These are phyloP conservation scores for Scutellaria barbata DNA, from an alignment of 257 asterid species.

Conservation along the genomic window DNA sequence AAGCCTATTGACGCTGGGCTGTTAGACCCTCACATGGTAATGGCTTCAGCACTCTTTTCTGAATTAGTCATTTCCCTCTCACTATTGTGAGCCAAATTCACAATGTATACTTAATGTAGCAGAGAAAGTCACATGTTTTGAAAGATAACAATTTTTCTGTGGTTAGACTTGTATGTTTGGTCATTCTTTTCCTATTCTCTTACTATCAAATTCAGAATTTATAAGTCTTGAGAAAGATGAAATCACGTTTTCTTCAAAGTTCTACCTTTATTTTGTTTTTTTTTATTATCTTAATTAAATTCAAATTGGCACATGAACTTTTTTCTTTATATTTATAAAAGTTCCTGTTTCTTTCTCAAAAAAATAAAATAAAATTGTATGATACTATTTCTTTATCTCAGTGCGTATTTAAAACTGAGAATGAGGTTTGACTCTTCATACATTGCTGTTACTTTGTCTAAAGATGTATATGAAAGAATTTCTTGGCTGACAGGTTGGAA, in stretches of 20 bases:
- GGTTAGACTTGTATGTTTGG: not conserved
- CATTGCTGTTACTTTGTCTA: not conserved
- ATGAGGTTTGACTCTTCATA: not conserved
- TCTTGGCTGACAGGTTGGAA: conserved; percentile 3
- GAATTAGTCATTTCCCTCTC: not conserved
- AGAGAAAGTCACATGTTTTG: not conserved
- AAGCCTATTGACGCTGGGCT: conserved; percentile 65
- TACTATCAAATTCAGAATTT: conserved; percentile 13
- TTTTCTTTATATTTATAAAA: too few relatives aligned
- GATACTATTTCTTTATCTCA: not conserved
- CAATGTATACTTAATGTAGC: not conserved
- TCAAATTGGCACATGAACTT: too few relatives aligned
- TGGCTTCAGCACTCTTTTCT: conserved; percentile 4
- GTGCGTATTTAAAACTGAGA: too few relatives aligned
- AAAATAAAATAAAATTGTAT: too few relatives aligned
- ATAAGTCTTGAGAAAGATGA: not conserved
- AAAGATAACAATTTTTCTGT: not conserved
- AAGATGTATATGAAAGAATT: not conserved
- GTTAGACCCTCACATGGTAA: conserved; percentile 88
- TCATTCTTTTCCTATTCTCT: not conserved
- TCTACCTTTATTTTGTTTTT: not conserved
- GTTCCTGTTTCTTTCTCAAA: too few relatives aligned
- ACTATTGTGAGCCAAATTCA: not conserved
- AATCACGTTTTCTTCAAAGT: conserved; percentile 3
- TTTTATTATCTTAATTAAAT: too few relatives aligned